Evolutionary conservation across 164 flowering plant species (phyloP), one percentile per base, ranked within the genome.

Genomic region (Vitis amurensis): DNA sequence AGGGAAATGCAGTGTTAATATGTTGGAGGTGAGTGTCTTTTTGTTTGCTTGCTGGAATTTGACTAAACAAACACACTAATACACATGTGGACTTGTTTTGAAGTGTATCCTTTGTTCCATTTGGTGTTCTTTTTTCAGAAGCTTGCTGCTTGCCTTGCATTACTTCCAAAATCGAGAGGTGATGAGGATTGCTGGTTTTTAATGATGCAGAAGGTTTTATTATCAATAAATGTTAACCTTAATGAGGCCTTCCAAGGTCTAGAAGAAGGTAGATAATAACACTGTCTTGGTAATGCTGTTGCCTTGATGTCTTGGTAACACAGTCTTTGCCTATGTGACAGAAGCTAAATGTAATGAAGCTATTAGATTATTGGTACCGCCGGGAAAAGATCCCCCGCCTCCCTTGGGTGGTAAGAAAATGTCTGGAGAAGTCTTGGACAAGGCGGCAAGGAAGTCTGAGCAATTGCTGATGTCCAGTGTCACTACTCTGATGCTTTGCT

Each of bases 171-270:
- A 75, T 77, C 91, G 15, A 87, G 65, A 82, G 96, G 97, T 67
- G 93, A 94, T 74, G 94, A 85, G 61, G 88, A 74, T 47, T 85
- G 88, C 83, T 94, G 98, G 98, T 76, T 73, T 16, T 77, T 83
- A 61, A 71, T 90, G 89, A 84, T 94, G 91, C 87, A 85, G 68
- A 94, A 87, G 75, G 83, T 87, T 68, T 76, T 92, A 55, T 56
- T 87, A n/a, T 73, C 80, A 15, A 59, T 90, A 51, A 89, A 87
- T 72, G 64, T 10, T 60, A 77, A 81, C 61, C 71, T 94, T 71
- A 87, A 78, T 79, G 85, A 79, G 73, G 79, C 78, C 50, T 90
- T 94, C 64, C 89, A 88, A 79, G 93, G 96, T 63, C 74, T 90
- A 37, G 98, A 92, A 77, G 92, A 87, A 82, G 99, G 99, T 91